A percentile compares a stretch with the other conserved stretches of the same genome.
These are phyloP conservation scores for Rhytidiadelphus loreus DNA, from an alignment of 225 moss, liverwort and hornwort genomes.

Conservation along the genomic window DNA sequence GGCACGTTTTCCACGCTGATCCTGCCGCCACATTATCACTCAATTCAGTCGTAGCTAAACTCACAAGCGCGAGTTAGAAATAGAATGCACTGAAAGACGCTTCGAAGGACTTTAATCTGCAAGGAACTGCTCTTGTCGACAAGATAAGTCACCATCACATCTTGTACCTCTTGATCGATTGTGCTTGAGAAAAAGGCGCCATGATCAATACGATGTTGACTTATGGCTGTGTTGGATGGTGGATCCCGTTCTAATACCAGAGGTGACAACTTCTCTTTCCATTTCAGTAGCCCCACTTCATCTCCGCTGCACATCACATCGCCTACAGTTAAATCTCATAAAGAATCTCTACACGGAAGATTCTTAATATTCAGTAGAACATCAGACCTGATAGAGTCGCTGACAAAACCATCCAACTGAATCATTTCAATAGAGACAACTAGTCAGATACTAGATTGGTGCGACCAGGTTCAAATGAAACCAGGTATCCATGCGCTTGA, in stretches of 20 bases:
- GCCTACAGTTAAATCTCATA: background rate
- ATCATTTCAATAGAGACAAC: background rate
- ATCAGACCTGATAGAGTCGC: background rate
- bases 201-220: background rate
- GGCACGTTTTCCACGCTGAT: background rate
- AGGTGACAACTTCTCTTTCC: conserved; percentile 30
- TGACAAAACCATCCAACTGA: background rate
- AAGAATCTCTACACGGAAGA: background rate
- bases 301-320: conserved; percentile 52
- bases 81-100: background rate
- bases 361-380: background rate
- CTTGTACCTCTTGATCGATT: conserved; percentile 4
- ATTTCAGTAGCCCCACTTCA: conserved; percentile 47
- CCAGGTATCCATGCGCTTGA: background rate
- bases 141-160: background rate
- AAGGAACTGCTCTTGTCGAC: background rate
- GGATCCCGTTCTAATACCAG: conserved; percentile 2
- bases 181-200: background rate
- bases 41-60: background rate
- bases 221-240: background rate
- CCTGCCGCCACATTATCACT: conserved; percentile 11
- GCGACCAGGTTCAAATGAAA: background rate
- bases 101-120: background rate
- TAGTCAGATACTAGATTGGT: background rate
- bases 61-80: background rate